These are phyloP conservation scores for Cokeromyces recurvatus DNA, from an alignment of 371 early-diverging fungal species.

Conservation along the genomic window DNA sequence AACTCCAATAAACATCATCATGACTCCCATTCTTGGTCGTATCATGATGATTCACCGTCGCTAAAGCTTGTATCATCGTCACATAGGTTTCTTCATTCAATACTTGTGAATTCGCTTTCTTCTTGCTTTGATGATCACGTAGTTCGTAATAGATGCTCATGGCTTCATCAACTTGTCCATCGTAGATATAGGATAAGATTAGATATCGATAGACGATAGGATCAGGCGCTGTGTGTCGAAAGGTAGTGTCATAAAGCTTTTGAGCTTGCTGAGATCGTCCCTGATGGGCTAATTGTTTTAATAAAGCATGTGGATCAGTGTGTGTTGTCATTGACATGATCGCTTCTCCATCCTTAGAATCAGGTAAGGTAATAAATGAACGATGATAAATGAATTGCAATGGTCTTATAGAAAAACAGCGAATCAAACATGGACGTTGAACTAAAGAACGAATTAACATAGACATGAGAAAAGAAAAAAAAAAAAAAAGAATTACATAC, in stretches of 20 bases:
- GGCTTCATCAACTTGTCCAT: constrained; percentile 28
- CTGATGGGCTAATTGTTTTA: constrained; percentile 24
- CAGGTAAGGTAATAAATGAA: neutral
- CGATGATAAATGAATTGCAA: no score
- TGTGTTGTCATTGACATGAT: constrained; percentile 9
- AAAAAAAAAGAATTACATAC: no score
- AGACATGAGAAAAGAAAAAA: no score
- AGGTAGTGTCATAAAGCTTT: constrained; percentile 27
- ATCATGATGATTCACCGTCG: constrained; percentile 19
- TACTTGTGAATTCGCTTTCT: neutral
- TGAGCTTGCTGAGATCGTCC: constrained; percentile 38
- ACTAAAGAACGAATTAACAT: no score
- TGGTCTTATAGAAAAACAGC: no score
- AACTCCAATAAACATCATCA: constrained; percentile 7
- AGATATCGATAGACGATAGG: constrained; percentile 33
- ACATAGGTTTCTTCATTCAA: constrained; percentile 8
- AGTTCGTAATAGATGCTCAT: constrained; percentile 43
- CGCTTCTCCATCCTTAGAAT: constrained; percentile 7
- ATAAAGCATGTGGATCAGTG: constrained; percentile 24
- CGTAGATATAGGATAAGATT: constrained; percentile 39
- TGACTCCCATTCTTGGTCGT: constrained; percentile 21
- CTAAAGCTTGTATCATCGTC: constrained; percentile 7
- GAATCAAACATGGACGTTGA: no score
- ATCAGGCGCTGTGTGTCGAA: constrained; percentile 17
- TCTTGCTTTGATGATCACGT: no score